phyloP scores from a whole-genome alignment of 129 eudicot species.

The Artemisia tridentata region DNA sequence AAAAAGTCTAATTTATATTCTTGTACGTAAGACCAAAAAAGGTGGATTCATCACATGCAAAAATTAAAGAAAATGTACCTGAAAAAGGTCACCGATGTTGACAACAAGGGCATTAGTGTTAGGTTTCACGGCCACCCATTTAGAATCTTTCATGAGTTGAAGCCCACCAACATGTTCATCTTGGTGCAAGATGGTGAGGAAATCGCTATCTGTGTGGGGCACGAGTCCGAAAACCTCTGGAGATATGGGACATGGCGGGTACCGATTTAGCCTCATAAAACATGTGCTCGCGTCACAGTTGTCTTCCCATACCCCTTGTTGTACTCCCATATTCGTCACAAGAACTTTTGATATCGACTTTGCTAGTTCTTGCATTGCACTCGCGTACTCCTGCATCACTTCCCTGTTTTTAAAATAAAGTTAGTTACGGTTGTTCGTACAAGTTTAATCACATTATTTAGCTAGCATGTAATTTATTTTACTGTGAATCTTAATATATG shows the following conservation, averaged over 20 bases:
- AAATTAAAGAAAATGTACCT: conserved; percentile 45
- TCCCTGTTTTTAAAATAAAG: conserved; percentile 30
- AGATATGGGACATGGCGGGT: conserved; percentile 55
- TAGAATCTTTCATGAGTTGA: conserved; percentile 69
- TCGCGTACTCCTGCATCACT: conserved; percentile 67
- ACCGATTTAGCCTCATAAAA: conserved; percentile 60
- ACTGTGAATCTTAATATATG: too few species aligned
- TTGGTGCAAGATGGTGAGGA: conserved; percentile 69
- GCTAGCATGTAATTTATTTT: too few species aligned
- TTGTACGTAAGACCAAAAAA: neutral
- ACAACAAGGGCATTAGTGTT: conserved; percentile 71
- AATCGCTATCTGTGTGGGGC: conserved; percentile 78
- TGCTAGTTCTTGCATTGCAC: conserved; percentile 64
- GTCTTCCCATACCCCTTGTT: conserved; percentile 40
- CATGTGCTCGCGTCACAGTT: conserved; percentile 57
- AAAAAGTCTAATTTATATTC: conserved; percentile 20
- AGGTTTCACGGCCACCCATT: conserved; percentile 73
- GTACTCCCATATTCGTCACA: conserved; percentile 45
- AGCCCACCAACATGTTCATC: conserved; percentile 72
- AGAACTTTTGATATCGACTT: conserved; percentile 40
- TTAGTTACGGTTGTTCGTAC: too few species aligned
- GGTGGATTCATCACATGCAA: conserved; percentile 27
- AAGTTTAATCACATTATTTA: too few species aligned
- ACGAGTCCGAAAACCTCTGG: conserved; percentile 57
- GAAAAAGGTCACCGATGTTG: conserved; percentile 77